phyloP scores from a whole-genome alignment of 2,329 filamentous ascomycete species.

The Claviceps digitariae region DNA sequence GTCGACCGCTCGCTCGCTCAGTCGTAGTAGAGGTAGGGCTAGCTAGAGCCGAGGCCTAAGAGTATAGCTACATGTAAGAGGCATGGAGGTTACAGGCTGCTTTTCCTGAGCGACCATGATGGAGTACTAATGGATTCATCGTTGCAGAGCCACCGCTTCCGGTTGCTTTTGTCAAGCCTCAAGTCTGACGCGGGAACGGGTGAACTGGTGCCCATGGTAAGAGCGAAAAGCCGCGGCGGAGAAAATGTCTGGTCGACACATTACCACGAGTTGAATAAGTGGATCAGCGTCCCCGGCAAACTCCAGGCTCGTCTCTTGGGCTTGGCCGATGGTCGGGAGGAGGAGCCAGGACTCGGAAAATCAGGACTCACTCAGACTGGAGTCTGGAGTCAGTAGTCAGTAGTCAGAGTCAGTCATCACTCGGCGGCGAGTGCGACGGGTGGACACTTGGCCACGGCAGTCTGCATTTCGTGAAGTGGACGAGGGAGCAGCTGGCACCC shows the following conservation, averaged over 20 bases:
- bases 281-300: not conserved
- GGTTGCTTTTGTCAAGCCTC: not conserved
- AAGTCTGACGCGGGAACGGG: not conserved
- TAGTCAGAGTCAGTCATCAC: not conserved
- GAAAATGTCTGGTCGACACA: not conserved
- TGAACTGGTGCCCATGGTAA: not conserved
- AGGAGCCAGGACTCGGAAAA: too few relatives aligned
- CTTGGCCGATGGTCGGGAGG: too few relatives aligned
- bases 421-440: not conserved
- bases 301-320: too few relatives aligned
- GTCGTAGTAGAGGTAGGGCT: too few relatives aligned
- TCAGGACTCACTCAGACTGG: too few relatives aligned
- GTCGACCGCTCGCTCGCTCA: not conserved
- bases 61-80: not conserved
- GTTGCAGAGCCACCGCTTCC: not conserved
- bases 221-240: not conserved
- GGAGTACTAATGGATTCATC: not conserved
- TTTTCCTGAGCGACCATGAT: not conserved
- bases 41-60: not conserved
- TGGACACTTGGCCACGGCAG: not conserved
- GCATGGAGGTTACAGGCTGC: not conserved
- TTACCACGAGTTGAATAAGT: not conserved
- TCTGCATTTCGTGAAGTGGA: not conserved
- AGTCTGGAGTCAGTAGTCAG: too few relatives aligned
- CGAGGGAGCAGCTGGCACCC: not conserved